phyloP scores from a whole-genome alignment of 2,329 filamentous ascomycete species.

The Hypoxylon sp. region DNA sequence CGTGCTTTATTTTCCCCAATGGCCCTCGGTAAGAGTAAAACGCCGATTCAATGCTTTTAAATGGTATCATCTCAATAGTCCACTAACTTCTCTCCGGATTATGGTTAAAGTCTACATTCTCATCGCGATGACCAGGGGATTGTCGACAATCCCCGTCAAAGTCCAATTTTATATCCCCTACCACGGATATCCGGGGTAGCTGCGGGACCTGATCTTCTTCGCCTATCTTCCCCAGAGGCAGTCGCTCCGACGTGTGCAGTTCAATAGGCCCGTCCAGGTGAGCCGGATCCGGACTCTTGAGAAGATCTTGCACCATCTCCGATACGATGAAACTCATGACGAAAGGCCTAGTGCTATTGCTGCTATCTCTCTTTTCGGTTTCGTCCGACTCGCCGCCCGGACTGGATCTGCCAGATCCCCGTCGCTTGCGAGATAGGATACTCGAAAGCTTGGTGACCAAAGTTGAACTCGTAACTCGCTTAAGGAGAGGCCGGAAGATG shows the following conservation, averaged over 20 bases:
- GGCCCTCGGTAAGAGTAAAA: neutral
- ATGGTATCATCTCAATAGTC: neutral
- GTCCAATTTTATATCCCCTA: neutral
- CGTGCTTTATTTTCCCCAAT: neutral
- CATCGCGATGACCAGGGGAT: neutral
- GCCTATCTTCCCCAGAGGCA: neutral
- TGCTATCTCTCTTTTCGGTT: neutral
- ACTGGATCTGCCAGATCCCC: constrained; percentile 1
- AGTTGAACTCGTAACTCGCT: constrained; percentile 19
- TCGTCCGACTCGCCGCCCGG: neutral
- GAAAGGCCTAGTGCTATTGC: neutral
- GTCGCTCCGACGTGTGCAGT: neutral
- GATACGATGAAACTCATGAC: constrained; percentile 8
- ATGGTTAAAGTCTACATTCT: neutral
- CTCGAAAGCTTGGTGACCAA: constrained; percentile 14
- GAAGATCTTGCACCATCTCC: constrained; percentile 1
- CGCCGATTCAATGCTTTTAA: neutral
- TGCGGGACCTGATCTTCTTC: neutral
- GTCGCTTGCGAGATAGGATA: constrained; percentile 5
- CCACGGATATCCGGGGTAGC: neutral
- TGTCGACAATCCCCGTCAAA: neutral
- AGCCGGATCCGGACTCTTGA: constrained; percentile 8
- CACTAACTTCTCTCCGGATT: neutral
- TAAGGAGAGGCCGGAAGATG: constrained; percentile 31
- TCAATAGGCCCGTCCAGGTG: neutral